Evolutionary conservation across 108 stramenopile species (phyloP).

Genomic region (Cyclotella sp.): DNA sequence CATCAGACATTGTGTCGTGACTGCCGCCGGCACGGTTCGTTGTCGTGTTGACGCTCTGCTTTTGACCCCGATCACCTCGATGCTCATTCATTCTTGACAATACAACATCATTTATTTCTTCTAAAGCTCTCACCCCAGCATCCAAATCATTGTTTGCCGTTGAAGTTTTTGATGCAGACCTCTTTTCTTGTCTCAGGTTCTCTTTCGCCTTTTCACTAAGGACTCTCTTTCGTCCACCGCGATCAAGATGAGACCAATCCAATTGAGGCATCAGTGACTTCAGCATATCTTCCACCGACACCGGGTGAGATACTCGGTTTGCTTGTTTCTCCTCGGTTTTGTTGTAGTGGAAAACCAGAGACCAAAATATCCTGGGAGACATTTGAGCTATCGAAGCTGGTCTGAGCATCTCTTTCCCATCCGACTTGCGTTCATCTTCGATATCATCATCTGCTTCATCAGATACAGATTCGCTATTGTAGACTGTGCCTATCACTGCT

Average conservation of each 20-base stretch:
- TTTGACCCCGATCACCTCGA: constrained; percentile 64
- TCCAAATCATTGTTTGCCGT: constrained; percentile 14
- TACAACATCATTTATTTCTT: constrained; percentile 53
- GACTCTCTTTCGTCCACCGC: constrained; percentile 62
- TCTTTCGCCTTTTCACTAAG: constrained; percentile 85
- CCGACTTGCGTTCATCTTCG: constrained; percentile 23
- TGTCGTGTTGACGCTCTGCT: constrained; percentile 60
- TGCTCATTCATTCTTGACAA: constrained; percentile 49
- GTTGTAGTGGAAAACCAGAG: constrained; percentile 55
- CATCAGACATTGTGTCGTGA: constrained; percentile 18
- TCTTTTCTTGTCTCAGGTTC: constrained; percentile 59
- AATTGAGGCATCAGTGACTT: constrained; percentile 62
- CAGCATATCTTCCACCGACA: constrained; percentile 59
- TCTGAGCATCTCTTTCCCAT: constrained; percentile 69
- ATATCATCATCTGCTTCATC: constrained; percentile 29
- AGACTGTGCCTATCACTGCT: constrained; percentile 69
- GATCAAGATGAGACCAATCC: constrained; percentile 85
- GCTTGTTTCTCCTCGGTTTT: constrained; percentile 13
- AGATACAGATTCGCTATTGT: constrained; percentile 17
- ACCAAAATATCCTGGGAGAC: constrained; percentile 83
- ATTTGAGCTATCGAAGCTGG: constrained; percentile 73
- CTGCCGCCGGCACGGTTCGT: constrained; percentile 38
- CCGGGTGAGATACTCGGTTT: constrained; percentile 1
- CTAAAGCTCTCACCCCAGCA: constrained; percentile 36
- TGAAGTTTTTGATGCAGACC: constrained; percentile 2